These are phyloP conservation scores for Vitis riparia DNA, from an alignment of 164 flowering plant genomes.

Conservation along the genomic window DNA sequence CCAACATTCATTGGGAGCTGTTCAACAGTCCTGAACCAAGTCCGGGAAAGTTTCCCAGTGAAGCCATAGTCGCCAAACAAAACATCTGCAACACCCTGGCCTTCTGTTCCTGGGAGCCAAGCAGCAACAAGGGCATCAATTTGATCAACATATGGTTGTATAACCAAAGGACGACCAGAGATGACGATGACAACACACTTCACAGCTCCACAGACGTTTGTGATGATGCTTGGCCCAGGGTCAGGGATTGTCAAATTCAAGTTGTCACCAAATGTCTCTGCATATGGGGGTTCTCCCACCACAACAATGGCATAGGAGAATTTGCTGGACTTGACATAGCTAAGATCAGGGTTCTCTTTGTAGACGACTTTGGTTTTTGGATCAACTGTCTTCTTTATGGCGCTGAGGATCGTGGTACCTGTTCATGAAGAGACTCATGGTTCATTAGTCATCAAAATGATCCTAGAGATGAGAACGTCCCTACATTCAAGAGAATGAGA, in stretches of 20 bases:
- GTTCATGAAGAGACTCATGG: neutral
- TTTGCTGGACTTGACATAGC: conserved; percentile 18
- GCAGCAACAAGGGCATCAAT: conserved; percentile 36
- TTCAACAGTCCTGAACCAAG: conserved; percentile 36
- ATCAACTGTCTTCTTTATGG: conserved; percentile 26
- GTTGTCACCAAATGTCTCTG: conserved; percentile 28
- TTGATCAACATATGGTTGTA: conserved; percentile 17
- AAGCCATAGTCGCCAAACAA: conserved; percentile 36
- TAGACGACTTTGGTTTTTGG: conserved; percentile 23
- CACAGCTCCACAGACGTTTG: conserved; percentile 25
- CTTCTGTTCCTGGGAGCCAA: conserved; percentile 38
- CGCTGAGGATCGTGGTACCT: conserved; percentile 35
- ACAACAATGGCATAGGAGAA: conserved; percentile 32
- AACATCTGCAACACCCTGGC: conserved; percentile 35
- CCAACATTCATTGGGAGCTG: conserved; percentile 39
- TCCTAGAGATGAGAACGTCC: too few species aligned
- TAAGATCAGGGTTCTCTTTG: conserved; percentile 21
- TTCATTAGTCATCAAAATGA: too few species aligned
- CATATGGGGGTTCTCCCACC: conserved; percentile 33
- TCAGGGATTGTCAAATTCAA: conserved; percentile 23
- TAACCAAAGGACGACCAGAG: conserved; percentile 35
- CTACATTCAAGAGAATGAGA: neutral
- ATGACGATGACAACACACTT: conserved; percentile 25
- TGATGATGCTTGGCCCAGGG: conserved; percentile 26
- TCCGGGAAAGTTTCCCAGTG: conserved; percentile 26